Evolutionary conservation across 306 rosid genomes (phyloP).

Genomic region (Gillenia trifoliata): DNA sequence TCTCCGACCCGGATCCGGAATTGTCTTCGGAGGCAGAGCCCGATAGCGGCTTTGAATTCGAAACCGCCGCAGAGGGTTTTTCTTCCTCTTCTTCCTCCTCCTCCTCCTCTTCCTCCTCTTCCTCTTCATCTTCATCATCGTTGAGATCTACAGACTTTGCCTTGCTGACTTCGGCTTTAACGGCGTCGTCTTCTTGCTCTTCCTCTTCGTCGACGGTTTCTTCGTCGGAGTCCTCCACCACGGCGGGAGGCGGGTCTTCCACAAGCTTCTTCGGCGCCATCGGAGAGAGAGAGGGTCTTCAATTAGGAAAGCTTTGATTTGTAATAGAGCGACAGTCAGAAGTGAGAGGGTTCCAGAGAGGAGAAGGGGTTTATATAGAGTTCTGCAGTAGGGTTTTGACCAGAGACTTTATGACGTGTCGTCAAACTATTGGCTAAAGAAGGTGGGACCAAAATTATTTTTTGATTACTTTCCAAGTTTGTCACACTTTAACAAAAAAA

Average conservation of each 20-base stretch:
- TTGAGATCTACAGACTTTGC: conserved; percentile 18
- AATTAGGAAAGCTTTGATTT: not conserved
- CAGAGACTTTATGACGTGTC: not conserved
- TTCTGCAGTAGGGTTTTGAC: conserved; percentile 4
- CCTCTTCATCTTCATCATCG: not conserved
- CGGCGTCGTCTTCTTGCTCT: conserved; percentile 17
- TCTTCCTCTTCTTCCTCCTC: not conserved
- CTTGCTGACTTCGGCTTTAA: not conserved
- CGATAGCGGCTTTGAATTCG: not conserved
- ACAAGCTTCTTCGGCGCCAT: conserved; percentile 42
- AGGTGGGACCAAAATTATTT: not conserved
- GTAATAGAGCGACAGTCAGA: not conserved
- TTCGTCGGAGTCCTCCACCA: conserved; percentile 26
- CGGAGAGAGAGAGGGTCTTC: not conserved
- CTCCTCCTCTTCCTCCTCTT: not conserved
- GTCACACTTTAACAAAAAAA: too few relatives aligned
- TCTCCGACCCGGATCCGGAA: conserved; percentile 27
- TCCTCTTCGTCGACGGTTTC: conserved; percentile 16
- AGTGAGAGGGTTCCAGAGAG: too few relatives aligned
- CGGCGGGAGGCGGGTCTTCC: conserved; percentile 19
- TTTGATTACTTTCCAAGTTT: not conserved
- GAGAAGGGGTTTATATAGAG: not conserved
- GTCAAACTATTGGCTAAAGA: not conserved
- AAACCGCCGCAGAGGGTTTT: not conserved
- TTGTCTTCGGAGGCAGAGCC: conserved; percentile 12